Conservation (phyloP, 306 rosid species). For the Prunus armeniaca region DNA sequence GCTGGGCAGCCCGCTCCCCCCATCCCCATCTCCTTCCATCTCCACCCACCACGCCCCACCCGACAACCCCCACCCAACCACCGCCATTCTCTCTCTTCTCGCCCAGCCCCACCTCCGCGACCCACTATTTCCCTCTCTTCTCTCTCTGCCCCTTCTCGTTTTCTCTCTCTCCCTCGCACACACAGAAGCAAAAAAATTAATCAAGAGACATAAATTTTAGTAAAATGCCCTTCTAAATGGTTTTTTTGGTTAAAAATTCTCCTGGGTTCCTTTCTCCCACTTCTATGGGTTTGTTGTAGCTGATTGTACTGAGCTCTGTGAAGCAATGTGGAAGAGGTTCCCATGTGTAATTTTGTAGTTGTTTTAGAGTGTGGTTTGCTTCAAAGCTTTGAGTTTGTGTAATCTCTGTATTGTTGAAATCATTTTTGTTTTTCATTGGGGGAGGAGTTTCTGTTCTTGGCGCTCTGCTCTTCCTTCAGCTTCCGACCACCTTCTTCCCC, state of each 20-base stretch:
- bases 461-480: conserved; percentile 3
- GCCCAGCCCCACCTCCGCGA: too few relatives aligned
- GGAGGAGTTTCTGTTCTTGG: conserved; percentile 21
- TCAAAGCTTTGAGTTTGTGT: conserved; percentile 20
- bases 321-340: conserved; percentile 28
- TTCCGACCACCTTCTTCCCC: too few relatives aligned
- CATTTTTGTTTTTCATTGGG: background rate
- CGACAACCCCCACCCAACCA: too few relatives aligned
- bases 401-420: conserved; percentile 21
- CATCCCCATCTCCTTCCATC: too few relatives aligned
- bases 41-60: too few relatives aligned
- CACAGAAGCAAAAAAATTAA: too few relatives aligned
- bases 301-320: conserved; percentile 9
- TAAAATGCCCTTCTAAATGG: conserved; percentile 22
- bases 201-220: background rate
- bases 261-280: conserved; percentile 69
- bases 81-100: too few relatives aligned
- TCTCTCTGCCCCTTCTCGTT: too few relatives aligned
- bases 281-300: conserved; percentile 38
- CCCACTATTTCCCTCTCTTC: too few relatives aligned
- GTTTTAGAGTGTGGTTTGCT: conserved; percentile 23
- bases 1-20: too few relatives aligned
- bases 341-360: conserved; percentile 6
- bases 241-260: conserved; percentile 26
- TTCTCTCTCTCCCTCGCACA: too few relatives aligned